Evolutionary conservation across 2,329 filamentous ascomycete genomes (phyloP), one percentile per base, ranked within the genome.

Genomic region (Phialocephala subalpina): DNA sequence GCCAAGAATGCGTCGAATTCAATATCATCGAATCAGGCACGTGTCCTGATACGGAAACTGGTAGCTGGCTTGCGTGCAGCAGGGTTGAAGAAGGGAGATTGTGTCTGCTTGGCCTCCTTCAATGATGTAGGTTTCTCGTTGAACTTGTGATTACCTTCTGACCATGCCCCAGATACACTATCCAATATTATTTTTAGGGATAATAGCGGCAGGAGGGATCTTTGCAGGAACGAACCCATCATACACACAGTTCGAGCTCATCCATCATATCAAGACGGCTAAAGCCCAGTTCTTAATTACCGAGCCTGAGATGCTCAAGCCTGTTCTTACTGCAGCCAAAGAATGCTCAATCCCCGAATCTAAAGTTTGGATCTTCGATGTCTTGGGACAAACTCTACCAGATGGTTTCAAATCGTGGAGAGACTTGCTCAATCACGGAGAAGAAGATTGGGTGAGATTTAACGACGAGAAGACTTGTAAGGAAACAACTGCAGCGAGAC

Each of bases 401-500:
- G n/a, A 58, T 9, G 70, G 70, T 1, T 73, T 67, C 42, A 66
- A 53, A 53, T 72, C 68, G 1, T 75, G 70, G 65, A 66, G 64
- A 27, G 62, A 64, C 0, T 63, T 74, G 8, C 55, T 75, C 27
- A 58, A 59, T 0, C 66, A 72, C 36, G 72, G 73, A 18, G 72
- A 75, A 53, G 60, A 66, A 38, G 70, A 72, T 20, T 76, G 72
- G 73, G 65, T 68, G 9, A 61, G 62, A 25, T 74, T 76, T 55
- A 68, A 74, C 59, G 68, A 73, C 42, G 60, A 71, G 57, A 69
- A 67, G 22, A 69, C 66, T 0, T 65, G 68, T 2, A 73, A 71
- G 18, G 71, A 82, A 67, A 82, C 74, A 0, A 71, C 72, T 73
- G 12, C 80, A 80, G 9, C 84, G 79, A 67, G 81, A 83, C 38